Evolutionary conservation across 2,329 filamentous ascomycete genomes (phyloP).

Genomic region (Fusarium dlaminii): DNA sequence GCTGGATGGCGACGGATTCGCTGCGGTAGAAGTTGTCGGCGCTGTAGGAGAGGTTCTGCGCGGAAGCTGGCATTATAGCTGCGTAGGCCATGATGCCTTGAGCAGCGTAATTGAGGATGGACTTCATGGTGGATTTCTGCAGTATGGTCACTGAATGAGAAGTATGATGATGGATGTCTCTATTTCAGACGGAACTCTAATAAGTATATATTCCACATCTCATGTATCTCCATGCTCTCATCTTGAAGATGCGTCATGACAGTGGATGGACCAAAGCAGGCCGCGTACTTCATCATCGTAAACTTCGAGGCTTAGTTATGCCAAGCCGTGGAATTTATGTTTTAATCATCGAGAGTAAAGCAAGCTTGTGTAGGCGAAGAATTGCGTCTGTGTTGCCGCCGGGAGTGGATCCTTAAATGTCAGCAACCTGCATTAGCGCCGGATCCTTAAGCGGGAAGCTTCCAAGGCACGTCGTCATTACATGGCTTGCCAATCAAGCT

Average conservation of each 20-base stretch:
- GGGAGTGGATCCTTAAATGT: neutral
- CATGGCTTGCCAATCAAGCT: neutral
- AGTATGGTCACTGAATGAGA: rapidly evolving
- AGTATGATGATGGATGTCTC: rapidly evolving
- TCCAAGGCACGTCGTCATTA: neutral
- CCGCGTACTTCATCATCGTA: neutral
- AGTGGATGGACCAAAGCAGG: neutral
- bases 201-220: neutral
- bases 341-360: rapidly evolving
- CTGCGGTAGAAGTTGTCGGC: constrained; percentile 4
- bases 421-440: neutral
- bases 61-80: neutral
- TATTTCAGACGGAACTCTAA: rapidly evolving
- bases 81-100: neutral
- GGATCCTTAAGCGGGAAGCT: neutral
- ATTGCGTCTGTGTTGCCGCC: neutral
- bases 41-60: neutral
- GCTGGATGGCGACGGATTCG: neutral
- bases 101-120: neutral
- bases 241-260: neutral
- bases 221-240: rapidly evolving
- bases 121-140: neutral
- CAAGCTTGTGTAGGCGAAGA: neutral
- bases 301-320: neutral
- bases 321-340: too few species aligned